Percentiles rank a stretch among this genome's conserved stretches.
These are phyloP conservation scores for Angomonas deanei DNA, from an alignment of 208 protist genomes.

Conservation along the genomic window DNA sequence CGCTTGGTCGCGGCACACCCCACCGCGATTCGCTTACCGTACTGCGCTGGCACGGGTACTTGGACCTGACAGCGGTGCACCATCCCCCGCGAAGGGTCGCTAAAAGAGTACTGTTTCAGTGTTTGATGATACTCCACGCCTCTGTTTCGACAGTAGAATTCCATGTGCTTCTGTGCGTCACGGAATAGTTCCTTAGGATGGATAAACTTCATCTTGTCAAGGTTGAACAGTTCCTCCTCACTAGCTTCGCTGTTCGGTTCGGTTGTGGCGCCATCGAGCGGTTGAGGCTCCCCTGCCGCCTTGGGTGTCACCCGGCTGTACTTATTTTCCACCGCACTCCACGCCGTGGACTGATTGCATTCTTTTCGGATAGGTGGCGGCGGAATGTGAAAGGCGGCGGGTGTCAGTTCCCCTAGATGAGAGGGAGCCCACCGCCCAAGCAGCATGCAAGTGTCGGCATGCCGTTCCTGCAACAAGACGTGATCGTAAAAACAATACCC, in stretches of 20 bases:
- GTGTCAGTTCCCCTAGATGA: conserved; percentile 15
- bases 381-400: conserved; percentile 8
- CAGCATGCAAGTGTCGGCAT: conserved; percentile 61
- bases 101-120: conserved; percentile 65
- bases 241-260: neutral
- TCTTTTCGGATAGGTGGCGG: conserved; percentile 80
- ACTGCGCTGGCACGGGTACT: conserved; percentile 47
- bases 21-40: conserved; percentile 56
- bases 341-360: conserved; percentile 35
- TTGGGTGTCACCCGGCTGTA: neutral
- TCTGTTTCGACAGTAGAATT: conserved; percentile 28
- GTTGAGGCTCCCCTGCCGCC: neutral
- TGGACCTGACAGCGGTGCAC: conserved; percentile 75
- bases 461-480: conserved; percentile 53
- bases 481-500: conserved; percentile 75
- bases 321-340: conserved; percentile 30
- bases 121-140: conserved; percentile 50
- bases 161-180: conserved; percentile 19
- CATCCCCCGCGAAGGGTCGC: conserved; percentile 23
- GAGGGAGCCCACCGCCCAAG: conserved; percentile 68
- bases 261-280: neutral
- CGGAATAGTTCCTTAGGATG: conserved; percentile 47
- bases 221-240: conserved; percentile 59
- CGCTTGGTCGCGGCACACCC: conserved; percentile 57
- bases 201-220: conserved; percentile 36